These are phyloP conservation scores for Bryoerythrophyllum caledonicum DNA, from an alignment of 225 moss, liverwort and hornwort genomes.

Conservation along the genomic window DNA sequence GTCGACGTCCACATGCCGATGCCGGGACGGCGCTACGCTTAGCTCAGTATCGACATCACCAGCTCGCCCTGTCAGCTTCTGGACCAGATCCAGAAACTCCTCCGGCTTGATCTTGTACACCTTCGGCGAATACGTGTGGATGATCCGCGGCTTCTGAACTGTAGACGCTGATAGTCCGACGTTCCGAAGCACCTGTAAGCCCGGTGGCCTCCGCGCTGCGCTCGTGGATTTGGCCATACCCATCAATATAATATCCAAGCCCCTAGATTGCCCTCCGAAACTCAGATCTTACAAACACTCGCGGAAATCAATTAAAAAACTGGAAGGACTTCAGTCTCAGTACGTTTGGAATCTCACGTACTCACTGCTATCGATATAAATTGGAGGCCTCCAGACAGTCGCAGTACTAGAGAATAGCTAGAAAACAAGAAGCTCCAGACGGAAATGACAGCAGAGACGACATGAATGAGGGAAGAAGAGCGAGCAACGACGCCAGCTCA, in stretches of 20 bases:
- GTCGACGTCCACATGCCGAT: too few relatives aligned
- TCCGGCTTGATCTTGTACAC: conserved; percentile 20
- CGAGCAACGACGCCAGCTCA: not conserved
- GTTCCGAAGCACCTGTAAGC: not conserved
- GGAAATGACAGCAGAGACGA: too few relatives aligned
- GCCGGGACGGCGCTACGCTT: too few relatives aligned
- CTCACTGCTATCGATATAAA: too few relatives aligned
- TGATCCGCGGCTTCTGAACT: not conserved
- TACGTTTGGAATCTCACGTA: too few relatives aligned
- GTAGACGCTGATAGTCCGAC: not conserved
- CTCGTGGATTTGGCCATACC: not conserved
- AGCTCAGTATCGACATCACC: not conserved
- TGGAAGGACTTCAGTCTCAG: too few relatives aligned
- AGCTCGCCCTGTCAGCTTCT: conserved; percentile 11
- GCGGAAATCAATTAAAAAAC: not conserved
- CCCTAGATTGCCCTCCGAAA: too few relatives aligned
- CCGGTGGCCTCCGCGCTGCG: not conserved
- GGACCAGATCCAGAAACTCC: conserved; percentile 19
- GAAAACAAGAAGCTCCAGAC: too few relatives aligned
- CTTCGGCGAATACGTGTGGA: conserved; percentile 9
- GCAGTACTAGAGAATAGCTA: too few relatives aligned
- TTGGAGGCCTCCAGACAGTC: too few relatives aligned
- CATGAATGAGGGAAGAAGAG: not conserved
- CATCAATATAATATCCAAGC: not conserved
- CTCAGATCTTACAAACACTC: not conserved